phyloP scores from a whole-genome alignment of 768 basidiomycete genomes.

The Tricholoma furcatifolium region DNA sequence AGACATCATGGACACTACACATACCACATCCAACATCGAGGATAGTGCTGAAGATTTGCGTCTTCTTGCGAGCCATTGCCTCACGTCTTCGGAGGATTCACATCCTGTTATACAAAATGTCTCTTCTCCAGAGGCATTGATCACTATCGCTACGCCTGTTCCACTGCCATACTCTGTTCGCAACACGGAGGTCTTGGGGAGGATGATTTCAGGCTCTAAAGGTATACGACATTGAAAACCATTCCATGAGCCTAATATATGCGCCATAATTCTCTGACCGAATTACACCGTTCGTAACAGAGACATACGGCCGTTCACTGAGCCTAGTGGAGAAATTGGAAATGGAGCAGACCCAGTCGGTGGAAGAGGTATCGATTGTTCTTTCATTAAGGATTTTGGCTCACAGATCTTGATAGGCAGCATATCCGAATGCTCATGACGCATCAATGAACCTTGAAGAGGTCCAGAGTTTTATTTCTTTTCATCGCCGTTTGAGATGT shows the following conservation, averaged over 20 bases:
- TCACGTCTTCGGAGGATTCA: neutral
- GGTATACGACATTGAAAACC: slow-evolving; percentile 7
- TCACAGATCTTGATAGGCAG: neutral
- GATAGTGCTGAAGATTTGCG: slow-evolving; percentile 1
- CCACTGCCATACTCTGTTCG: slow-evolving; percentile 29
- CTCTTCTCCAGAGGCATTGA: neutral
- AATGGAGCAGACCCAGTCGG: neutral
- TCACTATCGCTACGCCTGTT: slow-evolving; percentile 28
- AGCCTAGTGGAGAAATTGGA: slow-evolving; percentile 15
- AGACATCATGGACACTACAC: neutral
- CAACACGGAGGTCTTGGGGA: slow-evolving; percentile 24
- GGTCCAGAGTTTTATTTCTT: no score
- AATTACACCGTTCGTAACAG: neutral
- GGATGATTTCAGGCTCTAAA: slow-evolving; percentile 28
- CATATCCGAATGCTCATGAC: neutral
- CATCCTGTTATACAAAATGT: neutral
- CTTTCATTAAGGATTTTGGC: neutral
- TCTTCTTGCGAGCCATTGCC: slow-evolving; percentile 2
- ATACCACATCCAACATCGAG: neutral
- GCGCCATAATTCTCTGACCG: neutral
- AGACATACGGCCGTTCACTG: slow-evolving; percentile 5
- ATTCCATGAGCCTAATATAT: no score
- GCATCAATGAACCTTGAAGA: neutral
- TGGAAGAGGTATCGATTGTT: neutral
- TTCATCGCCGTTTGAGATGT: no score